These are phyloP conservation scores for Sporobolomyces phaffii DNA, from an alignment of 768 basidiomycete species.

Conservation along the genomic window DNA sequence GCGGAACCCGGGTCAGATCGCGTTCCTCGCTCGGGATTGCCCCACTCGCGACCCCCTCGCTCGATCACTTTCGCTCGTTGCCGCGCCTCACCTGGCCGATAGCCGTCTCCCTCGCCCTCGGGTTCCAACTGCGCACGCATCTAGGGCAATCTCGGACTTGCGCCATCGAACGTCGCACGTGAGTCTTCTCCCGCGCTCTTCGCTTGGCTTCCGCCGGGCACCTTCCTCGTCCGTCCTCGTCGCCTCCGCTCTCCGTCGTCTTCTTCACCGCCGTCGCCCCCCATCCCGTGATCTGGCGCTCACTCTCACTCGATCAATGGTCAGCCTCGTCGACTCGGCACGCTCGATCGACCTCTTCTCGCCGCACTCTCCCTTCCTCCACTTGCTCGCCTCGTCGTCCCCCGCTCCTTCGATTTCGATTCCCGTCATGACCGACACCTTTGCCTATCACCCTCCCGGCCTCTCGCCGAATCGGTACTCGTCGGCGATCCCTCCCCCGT, in stretches of 20 bases:
- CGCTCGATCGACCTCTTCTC: neutral
- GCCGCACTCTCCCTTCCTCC: neutral
- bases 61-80: no score
- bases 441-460: slow-evolving; percentile 21
- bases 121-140: no score
- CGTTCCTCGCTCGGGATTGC: no score
- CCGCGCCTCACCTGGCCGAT: no score
- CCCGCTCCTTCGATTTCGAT: neutral
- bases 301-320: neutral
- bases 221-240: no score
- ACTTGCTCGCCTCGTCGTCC: neutral
- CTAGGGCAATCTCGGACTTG: no score
- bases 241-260: neutral
- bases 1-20: no score
- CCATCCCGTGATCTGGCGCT: neutral
- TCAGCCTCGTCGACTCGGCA: neutral
- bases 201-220: no score
- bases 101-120: no score
- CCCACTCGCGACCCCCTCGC: no score
- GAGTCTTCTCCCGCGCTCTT: neutral
- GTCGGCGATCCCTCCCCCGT: neutral
- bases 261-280: neutral
- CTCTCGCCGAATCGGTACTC: slow-evolving; percentile 4
- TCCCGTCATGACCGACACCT: slow-evolving; percentile 16
- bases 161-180: no score